Conservation (phyloP, 495 filamentous ascomycete genomes). For the Pseudevernia furfuracea region DNA sequence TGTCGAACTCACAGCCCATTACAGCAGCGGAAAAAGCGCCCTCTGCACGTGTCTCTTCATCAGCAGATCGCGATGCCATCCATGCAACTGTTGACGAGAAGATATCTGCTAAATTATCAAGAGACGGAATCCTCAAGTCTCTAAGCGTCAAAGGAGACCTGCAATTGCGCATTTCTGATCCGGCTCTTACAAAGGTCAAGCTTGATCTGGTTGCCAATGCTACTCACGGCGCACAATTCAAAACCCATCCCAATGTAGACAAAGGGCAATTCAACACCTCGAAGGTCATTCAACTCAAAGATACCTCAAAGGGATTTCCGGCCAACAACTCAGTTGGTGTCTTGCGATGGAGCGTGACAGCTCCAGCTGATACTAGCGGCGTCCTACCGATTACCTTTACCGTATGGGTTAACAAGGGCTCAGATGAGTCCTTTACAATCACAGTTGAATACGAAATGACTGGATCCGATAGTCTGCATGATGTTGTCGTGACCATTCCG, state of each 20-base stretch:
- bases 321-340: slow-evolving; percentile 84
- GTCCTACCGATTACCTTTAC: slow-evolving; percentile 84
- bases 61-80: slow-evolving; percentile 67
- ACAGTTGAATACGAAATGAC: slow-evolving; percentile 93
- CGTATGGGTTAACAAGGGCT: slow-evolving; percentile 87
- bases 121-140: slow-evolving; percentile 75
- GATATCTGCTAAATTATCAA: slow-evolving; percentile 76
- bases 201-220: slow-evolving; percentile 67
- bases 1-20: slow-evolving; percentile 54
- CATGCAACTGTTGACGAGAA: slow-evolving; percentile 80
- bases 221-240: slow-evolving; percentile 74
- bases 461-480: slow-evolving; percentile 63
- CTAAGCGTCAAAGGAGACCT: slow-evolving; percentile 87
- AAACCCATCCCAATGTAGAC: slow-evolving; percentile 93
- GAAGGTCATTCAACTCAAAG: slow-evolving; percentile 77
- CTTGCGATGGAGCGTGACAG: slow-evolving; percentile 75
- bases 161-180: slow-evolving; percentile 78
- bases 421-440: slow-evolving; percentile 67
- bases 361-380: slow-evolving; percentile 61
- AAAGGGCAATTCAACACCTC: slow-evolving; percentile 68
- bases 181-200: slow-evolving; percentile 78
- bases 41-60: slow-evolving; percentile 54
- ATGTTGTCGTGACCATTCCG: slow-evolving; percentile 81
- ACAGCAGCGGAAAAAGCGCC: slow-evolving; percentile 48
- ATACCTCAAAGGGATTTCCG: slow-evolving; percentile 77